phyloP scores from a whole-genome alignment of 2,329 filamentous ascomycete species.

The Colletotrichum cuscutae region DNA sequence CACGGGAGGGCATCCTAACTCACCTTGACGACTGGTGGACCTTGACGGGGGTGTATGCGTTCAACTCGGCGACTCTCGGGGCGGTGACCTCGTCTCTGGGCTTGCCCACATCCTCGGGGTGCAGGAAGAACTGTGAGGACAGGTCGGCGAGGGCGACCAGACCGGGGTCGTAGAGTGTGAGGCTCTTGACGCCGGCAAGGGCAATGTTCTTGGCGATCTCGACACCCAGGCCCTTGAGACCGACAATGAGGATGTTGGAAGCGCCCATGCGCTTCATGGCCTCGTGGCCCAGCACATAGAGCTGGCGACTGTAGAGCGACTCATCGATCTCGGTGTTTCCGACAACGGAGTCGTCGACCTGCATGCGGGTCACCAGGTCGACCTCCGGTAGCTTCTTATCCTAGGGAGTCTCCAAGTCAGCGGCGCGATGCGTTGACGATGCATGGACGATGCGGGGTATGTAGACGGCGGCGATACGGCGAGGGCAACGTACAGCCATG shows the following conservation, averaged over 20 bases:
- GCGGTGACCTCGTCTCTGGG: slow-evolving; percentile 87
- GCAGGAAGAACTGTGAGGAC: slow-evolving; percentile 97
- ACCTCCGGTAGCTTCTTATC: slow-evolving; percentile 65
- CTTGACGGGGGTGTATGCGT: slow-evolving; percentile 92
- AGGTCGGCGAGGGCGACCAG: slow-evolving; percentile 88
- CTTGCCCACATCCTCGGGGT: slow-evolving; percentile 88
- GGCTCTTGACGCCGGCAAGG: slow-evolving; percentile 95
- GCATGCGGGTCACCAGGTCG: slow-evolving; percentile 72
- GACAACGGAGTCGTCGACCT: slow-evolving; percentile 70
- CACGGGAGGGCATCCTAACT: slow-evolving; percentile 12
- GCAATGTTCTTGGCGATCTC: slow-evolving; percentile 99
- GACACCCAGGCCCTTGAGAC: slow-evolving; percentile 92
- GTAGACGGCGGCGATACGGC: neutral
- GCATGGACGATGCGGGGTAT: slow-evolving; percentile 10
- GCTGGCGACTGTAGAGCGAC: slow-evolving; percentile 78
- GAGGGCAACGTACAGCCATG: slow-evolving; percentile 65
- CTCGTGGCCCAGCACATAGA: slow-evolving; percentile 77
- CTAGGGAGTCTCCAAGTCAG: slow-evolving; percentile 45
- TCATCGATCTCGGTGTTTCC: slow-evolving; percentile 74
- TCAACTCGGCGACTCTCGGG: slow-evolving; percentile 91
- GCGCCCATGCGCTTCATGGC: slow-evolving; percentile 99
- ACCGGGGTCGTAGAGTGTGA: slow-evolving; percentile 91
- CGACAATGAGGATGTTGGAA: slow-evolving; percentile 92
- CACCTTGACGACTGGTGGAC: slow-evolving; percentile 73
- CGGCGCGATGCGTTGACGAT: neutral